A percentile compares a stretch with the other conserved stretches of the same genome.
phyloP scores from a whole-genome alignment of 768 basidiomycete genomes.

The Roridomyces roridus region DNA sequence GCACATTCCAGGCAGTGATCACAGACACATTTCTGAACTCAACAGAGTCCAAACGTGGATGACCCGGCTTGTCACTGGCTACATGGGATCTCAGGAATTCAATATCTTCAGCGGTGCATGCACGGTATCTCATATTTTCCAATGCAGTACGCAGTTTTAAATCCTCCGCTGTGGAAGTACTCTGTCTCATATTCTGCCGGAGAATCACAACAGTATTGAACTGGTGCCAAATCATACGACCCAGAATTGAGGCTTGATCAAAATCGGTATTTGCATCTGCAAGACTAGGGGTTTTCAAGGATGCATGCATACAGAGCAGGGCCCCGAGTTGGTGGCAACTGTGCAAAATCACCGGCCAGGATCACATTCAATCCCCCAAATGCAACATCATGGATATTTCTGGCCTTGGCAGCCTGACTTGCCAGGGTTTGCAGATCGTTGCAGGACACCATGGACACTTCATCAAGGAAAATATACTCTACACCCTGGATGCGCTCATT shows the following conservation, averaged over 20 bases:
- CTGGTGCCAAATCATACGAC: too few species aligned
- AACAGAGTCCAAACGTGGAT: slow-evolving; percentile 15
- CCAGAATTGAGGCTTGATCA: too few species aligned
- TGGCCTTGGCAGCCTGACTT: slow-evolving; percentile 23
- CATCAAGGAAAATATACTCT: slow-evolving; percentile 42
- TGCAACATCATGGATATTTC: slow-evolving; percentile 9
- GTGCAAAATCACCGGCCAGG: too few species aligned
- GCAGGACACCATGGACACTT: slow-evolving; percentile 42
- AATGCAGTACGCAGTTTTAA: slow-evolving; percentile 31
- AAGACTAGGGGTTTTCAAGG: too few species aligned
- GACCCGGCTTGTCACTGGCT: slow-evolving; percentile 5
- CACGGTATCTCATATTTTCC: slow-evolving; percentile 37
- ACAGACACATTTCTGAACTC: slow-evolving; percentile 37
- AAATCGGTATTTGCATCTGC: too few species aligned
- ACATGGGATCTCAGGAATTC: slow-evolving; percentile 31
- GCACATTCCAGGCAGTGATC: slow-evolving; percentile 37
- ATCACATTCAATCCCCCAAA: slow-evolving; percentile 40
- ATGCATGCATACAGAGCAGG: too few species aligned
- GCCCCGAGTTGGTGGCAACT: too few species aligned
- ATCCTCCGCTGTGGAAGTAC: slow-evolving; percentile 30
- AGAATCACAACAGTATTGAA: slow-evolving; percentile 40
- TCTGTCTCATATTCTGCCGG: slow-evolving; percentile 42
- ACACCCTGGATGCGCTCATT: slow-evolving; percentile 23
- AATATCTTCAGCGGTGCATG: slow-evolving; percentile 40
- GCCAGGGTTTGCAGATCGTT: slow-evolving; percentile 30